Conservation (phyloP, 208 protist genomes). For the Leishmania turanica region DNA sequence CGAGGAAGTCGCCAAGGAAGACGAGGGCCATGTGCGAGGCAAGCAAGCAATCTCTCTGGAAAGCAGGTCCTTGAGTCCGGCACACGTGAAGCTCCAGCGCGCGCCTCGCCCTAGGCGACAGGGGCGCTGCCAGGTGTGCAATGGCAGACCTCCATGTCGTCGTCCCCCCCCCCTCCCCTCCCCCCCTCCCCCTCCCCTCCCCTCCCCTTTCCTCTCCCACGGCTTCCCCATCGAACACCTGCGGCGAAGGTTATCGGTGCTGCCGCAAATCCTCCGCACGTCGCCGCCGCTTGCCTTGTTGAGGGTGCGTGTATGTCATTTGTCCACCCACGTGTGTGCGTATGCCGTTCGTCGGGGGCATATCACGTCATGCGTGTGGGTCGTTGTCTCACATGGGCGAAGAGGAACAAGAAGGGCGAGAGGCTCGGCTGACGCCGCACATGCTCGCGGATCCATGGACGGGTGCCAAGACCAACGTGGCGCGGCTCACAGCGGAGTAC, state of each 20-base stretch:
- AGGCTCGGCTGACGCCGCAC: neutral
- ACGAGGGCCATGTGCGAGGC: neutral
- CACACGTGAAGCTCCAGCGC: neutral
- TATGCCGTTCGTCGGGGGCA: neutral
- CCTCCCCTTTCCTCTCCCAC: neutral
- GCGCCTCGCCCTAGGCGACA: neutral
- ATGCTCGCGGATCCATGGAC: neutral
- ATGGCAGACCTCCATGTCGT: neutral
- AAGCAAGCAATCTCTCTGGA: neutral
- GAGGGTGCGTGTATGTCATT: neutral
- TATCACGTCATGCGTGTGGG: neutral
- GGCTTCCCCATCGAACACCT: neutral
- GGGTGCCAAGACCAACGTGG: neutral
- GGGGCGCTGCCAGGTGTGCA: neutral
- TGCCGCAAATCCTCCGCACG: neutral
- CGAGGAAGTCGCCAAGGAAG: neutral
- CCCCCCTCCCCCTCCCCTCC: neutral
- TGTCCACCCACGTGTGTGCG: neutral
- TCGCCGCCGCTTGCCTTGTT: neutral
- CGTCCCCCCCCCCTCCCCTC: neutral
- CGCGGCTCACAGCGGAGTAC: too few relatives aligned
- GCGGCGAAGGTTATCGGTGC: neutral
- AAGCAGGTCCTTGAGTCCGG: neutral
- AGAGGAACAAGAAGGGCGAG: neutral
- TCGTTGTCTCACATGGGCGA: neutral